phyloP scores from a whole-genome alignment of 148 eudicot species.

The Talinum fruticosum region DNA sequence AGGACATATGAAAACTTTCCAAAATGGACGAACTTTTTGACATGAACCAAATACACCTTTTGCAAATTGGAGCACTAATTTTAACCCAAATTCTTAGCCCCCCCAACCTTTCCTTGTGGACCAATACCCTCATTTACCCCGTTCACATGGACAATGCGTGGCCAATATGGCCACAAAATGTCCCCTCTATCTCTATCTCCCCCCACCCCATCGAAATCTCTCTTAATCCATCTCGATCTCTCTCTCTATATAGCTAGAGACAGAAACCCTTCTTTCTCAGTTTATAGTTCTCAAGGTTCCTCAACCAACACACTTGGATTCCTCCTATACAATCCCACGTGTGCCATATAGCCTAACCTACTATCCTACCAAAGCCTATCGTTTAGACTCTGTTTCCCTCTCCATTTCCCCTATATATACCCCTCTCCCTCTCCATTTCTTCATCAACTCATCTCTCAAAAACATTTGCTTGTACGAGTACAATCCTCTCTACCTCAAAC shows the following conservation, averaged over 20 bases:
- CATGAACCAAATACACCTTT: too few relatives aligned
- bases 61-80: too few relatives aligned
- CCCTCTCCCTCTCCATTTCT: slow-evolving; percentile 9
- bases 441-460: slow-evolving; percentile 3
- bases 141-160: slow-evolving; percentile 36
- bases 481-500: too few relatives aligned
- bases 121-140: background rate
- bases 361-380: slow-evolving; percentile 14
- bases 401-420: slow-evolving; percentile 1
- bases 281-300: slow-evolving; percentile 18
- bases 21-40: too few relatives aligned
- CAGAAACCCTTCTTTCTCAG: background rate
- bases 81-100: too few relatives aligned
- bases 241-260: background rate
- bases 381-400: slow-evolving; percentile 25
- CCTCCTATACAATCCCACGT: slow-evolving; percentile 23
- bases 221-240: background rate
- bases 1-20: too few relatives aligned
- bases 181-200: too few relatives aligned
- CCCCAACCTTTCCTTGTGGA: too few relatives aligned
- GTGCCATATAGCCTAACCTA: slow-evolving; percentile 27
- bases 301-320: slow-evolving; percentile 10
- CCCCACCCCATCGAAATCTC: too few relatives aligned
- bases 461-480: too few relatives aligned
- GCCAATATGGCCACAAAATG: slow-evolving; percentile 28